These are phyloP conservation scores for Coemansia sp. DNA, from an alignment of 192 early-diverging fungal species.

Conservation along the genomic window DNA sequence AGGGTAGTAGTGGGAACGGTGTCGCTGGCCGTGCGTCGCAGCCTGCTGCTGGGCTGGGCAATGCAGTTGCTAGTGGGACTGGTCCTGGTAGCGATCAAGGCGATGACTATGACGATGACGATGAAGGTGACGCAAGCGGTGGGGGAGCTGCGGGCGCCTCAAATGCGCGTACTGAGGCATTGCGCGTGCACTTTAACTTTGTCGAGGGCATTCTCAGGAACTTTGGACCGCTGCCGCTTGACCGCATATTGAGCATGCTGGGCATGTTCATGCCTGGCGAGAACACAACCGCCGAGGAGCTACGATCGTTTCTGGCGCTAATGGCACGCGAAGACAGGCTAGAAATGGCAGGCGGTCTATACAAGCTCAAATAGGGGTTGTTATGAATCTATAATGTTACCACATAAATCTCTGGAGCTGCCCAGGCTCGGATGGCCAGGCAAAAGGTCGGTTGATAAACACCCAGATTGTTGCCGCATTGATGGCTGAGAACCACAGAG, in stretches of 20 bases:
- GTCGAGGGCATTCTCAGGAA: slow-evolving; percentile 62
- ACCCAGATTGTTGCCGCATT: slow-evolving; percentile 73
- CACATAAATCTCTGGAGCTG: slow-evolving; percentile 90
- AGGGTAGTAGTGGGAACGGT: background rate
- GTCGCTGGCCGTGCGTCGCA: background rate
- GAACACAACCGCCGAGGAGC: slow-evolving; percentile 34
- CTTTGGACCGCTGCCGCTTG: slow-evolving; percentile 58
- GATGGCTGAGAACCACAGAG: slow-evolving; percentile 58
- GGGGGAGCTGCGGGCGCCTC: background rate
- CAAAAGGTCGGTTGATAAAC: slow-evolving; percentile 78
- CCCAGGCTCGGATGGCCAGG: slow-evolving; percentile 70
- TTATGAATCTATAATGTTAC: slow-evolving; percentile 45
- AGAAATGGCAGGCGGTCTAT: slow-evolving; percentile 51
- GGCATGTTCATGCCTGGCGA: slow-evolving; percentile 57
- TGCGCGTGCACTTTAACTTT: slow-evolving; percentile 58
- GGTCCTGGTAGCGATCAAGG: slow-evolving; percentile 10
- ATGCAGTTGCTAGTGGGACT: background rate
- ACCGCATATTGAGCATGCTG: slow-evolving; percentile 59
- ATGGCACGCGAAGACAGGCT: slow-evolving; percentile 57
- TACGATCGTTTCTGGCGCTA: slow-evolving; percentile 47
- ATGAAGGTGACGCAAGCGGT: background rate
- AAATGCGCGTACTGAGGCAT: slow-evolving; percentile 32
- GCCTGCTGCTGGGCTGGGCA: background rate
- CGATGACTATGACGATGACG: background rate
- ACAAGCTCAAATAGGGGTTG: slow-evolving; percentile 29